phyloP scores from a whole-genome alignment of 1,139 yeast genomes.

The Kurtzmaniella quercitrusa region DNA sequence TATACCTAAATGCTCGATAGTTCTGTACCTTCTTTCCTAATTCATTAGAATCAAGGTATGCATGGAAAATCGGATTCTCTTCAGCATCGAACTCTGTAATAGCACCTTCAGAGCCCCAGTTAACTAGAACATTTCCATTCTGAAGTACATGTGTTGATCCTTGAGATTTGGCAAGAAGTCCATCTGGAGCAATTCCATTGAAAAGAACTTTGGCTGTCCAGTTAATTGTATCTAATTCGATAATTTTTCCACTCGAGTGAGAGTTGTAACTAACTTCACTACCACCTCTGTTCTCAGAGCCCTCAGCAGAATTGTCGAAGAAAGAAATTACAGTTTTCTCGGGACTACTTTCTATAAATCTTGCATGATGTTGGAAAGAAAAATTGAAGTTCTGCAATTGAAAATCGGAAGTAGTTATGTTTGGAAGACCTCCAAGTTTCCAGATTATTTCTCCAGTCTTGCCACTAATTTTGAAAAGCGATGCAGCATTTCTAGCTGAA shows the following conservation, averaged over 20 bases:
- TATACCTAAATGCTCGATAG: conserved; percentile 33
- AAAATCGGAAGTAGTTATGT: conserved; percentile 19
- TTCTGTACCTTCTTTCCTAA: conserved; percentile 23
- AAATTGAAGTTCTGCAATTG: conserved; percentile 19
- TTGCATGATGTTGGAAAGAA: conserved; percentile 37
- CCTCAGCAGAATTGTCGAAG: conserved; percentile 36
- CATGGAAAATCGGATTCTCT: conserved; percentile 28
- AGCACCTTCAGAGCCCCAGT: conserved; percentile 39
- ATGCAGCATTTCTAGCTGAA: conserved; percentile 32
- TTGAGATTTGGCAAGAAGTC: conserved; percentile 30
- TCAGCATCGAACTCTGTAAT: conserved; percentile 28
- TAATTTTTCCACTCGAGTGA: conserved; percentile 29
- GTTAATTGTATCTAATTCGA: conserved; percentile 26
- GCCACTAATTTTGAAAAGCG: conserved; percentile 32
- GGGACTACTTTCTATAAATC: conserved; percentile 20
- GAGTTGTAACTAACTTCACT: conserved; percentile 16
- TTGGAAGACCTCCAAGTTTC: conserved; percentile 27
- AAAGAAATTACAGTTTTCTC: conserved; percentile 28
- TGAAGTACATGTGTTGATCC: conserved; percentile 33
- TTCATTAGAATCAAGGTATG: conserved; percentile 28
- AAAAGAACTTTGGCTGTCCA: conserved; percentile 24
- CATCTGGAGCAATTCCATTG: conserved; percentile 22
- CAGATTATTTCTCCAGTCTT: conserved; percentile 33
- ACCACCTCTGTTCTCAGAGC: conserved; percentile 26
- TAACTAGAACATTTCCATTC: conserved; percentile 33